Evolutionary conservation across 768 basidiomycete genomes (phyloP), one percentile per base, ranked within the genome.

Genomic region (Suillus plorans): DNA sequence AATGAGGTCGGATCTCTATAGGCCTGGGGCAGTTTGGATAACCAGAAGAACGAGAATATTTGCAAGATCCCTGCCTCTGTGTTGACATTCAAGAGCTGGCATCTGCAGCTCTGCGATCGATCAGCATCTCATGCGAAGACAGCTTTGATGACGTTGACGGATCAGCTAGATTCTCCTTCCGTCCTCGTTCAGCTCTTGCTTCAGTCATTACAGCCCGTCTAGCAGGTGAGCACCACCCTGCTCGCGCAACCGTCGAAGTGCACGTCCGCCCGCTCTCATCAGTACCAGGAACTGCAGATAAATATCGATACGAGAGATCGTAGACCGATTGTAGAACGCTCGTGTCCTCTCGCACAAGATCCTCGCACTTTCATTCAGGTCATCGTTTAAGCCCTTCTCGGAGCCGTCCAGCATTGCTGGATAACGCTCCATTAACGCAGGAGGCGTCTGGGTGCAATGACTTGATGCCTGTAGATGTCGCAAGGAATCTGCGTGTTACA

Each of bases 281-380:
- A 55, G 80, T 92, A 12, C 83, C 93, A 9, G 89, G 86, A 5
- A 91, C 90, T 12, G 81, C 89, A 63, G 82, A 71, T 20, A 31
- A 31, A 31, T 78, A 85, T 0, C 73, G 1, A 80, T 95, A 61
- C 83, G 85, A 22, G 76, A 84, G 6, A 79, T 87, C 14, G 74
- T 95, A 34, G 76, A 84, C 14, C 89, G 6, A 79, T 87, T 14
- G 74, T 95, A 34, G 76, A 84, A 16, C 89, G 90, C 7, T 80
- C 85, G 0, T 78, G 92, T 45, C 77, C 92, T n/a, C 84, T 94
- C 57, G 79, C 82, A 4, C 83, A 85, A 57, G 82, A 89, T 64
- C 94, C 92, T 9, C 80, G 93, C 16, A 87, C 90, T 3, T 81
- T 92, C 12, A 79, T 94, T 4, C 92, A 94, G 68, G 80, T 95